A percentile compares a stretch with the other conserved stretches of the same genome.
These are phyloP conservation scores for Gyromitra esculenta DNA, from an alignment of 2,329 filamentous ascomycete species.

Conservation along the genomic window DNA sequence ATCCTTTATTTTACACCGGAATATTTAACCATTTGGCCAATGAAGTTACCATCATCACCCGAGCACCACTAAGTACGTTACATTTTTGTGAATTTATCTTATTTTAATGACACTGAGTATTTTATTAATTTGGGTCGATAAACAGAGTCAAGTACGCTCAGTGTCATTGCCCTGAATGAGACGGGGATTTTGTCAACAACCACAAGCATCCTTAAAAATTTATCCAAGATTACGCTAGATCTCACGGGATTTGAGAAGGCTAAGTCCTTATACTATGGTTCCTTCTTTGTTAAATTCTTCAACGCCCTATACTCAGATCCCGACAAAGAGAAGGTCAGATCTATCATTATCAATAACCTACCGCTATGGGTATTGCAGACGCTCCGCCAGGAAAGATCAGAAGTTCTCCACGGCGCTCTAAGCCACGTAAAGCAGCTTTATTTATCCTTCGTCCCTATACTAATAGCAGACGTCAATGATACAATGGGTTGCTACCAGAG, in stretches of 20 bases:
- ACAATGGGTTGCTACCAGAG: not conserved
- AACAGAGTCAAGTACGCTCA: not conserved
- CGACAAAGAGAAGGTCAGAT: not conserved
- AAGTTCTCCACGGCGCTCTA: not conserved
- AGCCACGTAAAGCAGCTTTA: slow-evolving; percentile 2
- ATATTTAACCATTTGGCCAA: slow-evolving; percentile 13
- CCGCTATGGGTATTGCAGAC: slow-evolving; percentile 14
- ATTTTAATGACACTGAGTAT: not conserved
- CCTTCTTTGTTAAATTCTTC: slow-evolving; percentile 21
- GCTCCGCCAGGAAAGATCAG: not conserved
- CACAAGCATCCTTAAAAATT: not conserved
- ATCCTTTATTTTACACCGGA: slow-evolving; percentile 7
- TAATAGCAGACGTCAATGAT: not conserved
- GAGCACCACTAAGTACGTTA: not conserved
- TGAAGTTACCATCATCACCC: not conserved
- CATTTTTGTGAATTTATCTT: not conserved
- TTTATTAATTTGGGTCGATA: not conserved
- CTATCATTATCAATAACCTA: not conserved
- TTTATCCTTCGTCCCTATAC: not conserved
- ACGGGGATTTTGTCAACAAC: slow-evolving; percentile 13
- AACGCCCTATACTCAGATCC: not conserved
- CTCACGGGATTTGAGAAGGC: not conserved
- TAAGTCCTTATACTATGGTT: not conserved
- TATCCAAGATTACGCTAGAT: slow-evolving; percentile 6
- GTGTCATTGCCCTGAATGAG: not conserved